Conservation (phyloP, 2,329 filamentous ascomycete genomes). For the Pseudocercospora ulei region DNA sequence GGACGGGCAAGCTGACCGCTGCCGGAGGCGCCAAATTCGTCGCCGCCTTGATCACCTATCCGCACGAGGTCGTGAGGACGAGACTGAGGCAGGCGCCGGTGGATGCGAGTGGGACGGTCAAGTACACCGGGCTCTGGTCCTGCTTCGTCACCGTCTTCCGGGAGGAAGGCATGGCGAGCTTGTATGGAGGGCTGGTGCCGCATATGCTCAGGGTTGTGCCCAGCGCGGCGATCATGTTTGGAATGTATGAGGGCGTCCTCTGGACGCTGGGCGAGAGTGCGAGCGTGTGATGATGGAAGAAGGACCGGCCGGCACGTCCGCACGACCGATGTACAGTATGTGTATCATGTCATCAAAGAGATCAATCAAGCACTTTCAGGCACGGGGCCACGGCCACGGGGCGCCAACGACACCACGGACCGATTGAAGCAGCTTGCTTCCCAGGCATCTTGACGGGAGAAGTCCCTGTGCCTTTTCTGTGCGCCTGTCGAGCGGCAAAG, state of each 20-base stretch:
- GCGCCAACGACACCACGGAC: no score
- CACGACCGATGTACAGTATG: conserved; percentile 1
- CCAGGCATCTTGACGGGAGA: no score
- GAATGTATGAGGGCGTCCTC: conserved; percentile 59
- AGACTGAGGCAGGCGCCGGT: conserved; percentile 75
- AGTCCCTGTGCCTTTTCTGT: no score
- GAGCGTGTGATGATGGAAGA: conserved; percentile 30
- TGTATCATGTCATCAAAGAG: no score
- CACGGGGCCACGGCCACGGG: no score
- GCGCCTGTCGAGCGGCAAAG: no score
- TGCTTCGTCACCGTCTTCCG: conserved; percentile 81
- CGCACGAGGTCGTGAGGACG: conserved; percentile 82
- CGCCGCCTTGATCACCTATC: conserved; percentile 76
- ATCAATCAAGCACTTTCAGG: no score
- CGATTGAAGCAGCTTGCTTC: no score
- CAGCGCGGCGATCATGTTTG: conserved; percentile 92
- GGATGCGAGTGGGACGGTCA: conserved; percentile 46
- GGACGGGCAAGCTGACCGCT: conserved; percentile 67
- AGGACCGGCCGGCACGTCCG: no score
- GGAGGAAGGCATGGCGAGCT: conserved; percentile 73
- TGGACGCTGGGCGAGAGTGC: conserved; percentile 41
- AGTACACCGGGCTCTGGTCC: conserved; percentile 80
- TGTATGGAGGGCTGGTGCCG: conserved; percentile 86
- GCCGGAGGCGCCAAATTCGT: conserved; percentile 79
- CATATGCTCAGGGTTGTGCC: conserved; percentile 86